Percentiles rank a stretch among this genome's conserved stretches.
Conservation (phyloP, 75 land plant genomes). For the Gnetum montanum region DNA sequence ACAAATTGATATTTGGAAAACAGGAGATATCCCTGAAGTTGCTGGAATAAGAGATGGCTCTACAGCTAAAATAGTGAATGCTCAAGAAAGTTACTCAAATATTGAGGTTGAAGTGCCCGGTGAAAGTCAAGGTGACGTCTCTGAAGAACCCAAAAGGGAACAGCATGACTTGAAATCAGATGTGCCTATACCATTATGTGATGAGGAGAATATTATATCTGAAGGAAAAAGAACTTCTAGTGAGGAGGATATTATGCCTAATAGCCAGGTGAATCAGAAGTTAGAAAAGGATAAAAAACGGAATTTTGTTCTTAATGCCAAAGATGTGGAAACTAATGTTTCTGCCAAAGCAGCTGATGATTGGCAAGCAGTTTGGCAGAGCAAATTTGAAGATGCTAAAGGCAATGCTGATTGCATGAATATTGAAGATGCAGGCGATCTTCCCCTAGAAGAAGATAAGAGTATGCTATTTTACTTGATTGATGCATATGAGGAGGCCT, state of each 20-base stretch:
- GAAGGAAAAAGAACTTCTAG: slow-evolving; percentile 1
- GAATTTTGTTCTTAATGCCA: slow-evolving; percentile 49
- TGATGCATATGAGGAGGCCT: slow-evolving; percentile 88
- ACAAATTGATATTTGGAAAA: too few relatives aligned
- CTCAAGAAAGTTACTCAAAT: too few relatives aligned
- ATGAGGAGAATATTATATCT: background rate
- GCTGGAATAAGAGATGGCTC: too few relatives aligned
- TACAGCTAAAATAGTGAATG: too few relatives aligned
- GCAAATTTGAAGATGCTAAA: slow-evolving; percentile 6
- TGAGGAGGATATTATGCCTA: background rate
- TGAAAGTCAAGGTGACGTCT: background rate
- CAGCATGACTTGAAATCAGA: background rate
- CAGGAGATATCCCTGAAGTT: too few relatives aligned
- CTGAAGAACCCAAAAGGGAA: background rate
- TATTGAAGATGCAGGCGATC: slow-evolving; percentile 27
- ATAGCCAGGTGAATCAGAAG: slow-evolving; percentile 5
- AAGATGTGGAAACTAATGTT: slow-evolving; percentile 17
- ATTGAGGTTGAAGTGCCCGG: too few relatives aligned
- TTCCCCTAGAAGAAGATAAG: slow-evolving; percentile 57
- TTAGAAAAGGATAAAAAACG: slow-evolving; percentile 7
- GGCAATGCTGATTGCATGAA: slow-evolving; percentile 6
- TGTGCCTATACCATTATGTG: background rate
- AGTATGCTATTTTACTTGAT: slow-evolving; percentile 69
- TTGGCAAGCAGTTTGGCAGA: slow-evolving; percentile 49
- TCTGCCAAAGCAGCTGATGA: slow-evolving; percentile 52